Percentiles rank a stretch among this genome's conserved stretches.
These are phyloP conservation scores for Podila epigama DNA, from an alignment of 192 early-diverging fungal genomes.

Conservation along the genomic window DNA sequence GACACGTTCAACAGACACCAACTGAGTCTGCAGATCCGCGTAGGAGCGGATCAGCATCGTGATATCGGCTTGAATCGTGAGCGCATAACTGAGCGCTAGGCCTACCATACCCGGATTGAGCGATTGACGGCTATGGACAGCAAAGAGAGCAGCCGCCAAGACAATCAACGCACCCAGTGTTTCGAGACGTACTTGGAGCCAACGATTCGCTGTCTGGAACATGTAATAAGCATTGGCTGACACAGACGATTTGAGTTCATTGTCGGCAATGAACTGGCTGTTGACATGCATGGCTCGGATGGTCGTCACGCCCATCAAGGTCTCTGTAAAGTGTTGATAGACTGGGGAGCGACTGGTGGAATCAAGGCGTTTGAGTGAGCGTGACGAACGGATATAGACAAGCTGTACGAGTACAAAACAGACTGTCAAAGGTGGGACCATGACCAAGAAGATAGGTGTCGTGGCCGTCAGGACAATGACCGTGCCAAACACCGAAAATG, in stretches of 20 bases:
- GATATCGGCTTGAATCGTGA: slow-evolving; percentile 76
- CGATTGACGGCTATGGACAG: slow-evolving; percentile 48
- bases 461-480: slow-evolving; percentile 47
- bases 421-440: slow-evolving; percentile 56
- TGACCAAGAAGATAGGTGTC: slow-evolving; percentile 51
- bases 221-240: slow-evolving; percentile 14
- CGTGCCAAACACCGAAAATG: slow-evolving; percentile 39
- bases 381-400: slow-evolving; percentile 73
- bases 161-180: slow-evolving; percentile 71
- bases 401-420: slow-evolving; percentile 53
- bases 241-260: slow-evolving; percentile 8
- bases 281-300: slow-evolving; percentile 73
- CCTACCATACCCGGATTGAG: slow-evolving; percentile 84
- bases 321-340: slow-evolving; percentile 74
- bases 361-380: slow-evolving; percentile 82
- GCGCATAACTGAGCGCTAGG: slow-evolving; percentile 79
- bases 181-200: slow-evolving; percentile 72
- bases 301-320: slow-evolving; percentile 64
- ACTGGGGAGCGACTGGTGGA: slow-evolving; percentile 80
- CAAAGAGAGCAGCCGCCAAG: slow-evolving; percentile 64
- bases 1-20: slow-evolving; percentile 84
- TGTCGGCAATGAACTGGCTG: slow-evolving; percentile 7
- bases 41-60: slow-evolving; percentile 74
- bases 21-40: slow-evolving; percentile 76
- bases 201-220: slow-evolving; percentile 69